phyloP scores from a whole-genome alignment of 768 basidiomycete genomes.

The Trametes elegans region DNA sequence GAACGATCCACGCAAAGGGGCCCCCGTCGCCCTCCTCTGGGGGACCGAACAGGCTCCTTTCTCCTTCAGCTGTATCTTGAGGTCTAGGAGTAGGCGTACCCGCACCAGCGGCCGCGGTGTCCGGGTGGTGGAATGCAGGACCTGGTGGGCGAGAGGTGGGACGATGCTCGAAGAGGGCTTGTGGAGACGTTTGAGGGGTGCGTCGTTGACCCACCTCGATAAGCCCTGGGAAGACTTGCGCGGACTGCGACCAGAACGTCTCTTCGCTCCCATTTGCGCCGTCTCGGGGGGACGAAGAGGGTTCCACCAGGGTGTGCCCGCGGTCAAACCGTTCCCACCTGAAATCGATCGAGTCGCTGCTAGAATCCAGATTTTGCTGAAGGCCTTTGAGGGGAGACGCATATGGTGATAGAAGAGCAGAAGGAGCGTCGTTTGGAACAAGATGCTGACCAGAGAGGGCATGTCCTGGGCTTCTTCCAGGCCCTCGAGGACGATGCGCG shows the following conservation, averaged over 20 bases:
- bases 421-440: not conserved
- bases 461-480: no score
- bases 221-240: not conserved
- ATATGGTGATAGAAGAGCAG: no score
- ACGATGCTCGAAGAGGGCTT: not conserved
- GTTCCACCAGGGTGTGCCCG: not conserved
- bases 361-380: not conserved
- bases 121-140: no score
- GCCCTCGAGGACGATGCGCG: not conserved
- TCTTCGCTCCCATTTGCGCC: conserved; percentile 1
- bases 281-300: not conserved
- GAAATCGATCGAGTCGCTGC: conserved; percentile 47
- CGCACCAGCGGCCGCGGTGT: no score
- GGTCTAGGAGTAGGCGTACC: not conserved
- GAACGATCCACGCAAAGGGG: conserved; percentile 8
- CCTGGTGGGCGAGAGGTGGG: no score
- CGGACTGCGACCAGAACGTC: conserved; percentile 3
- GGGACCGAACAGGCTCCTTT: no score
- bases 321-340: conserved; percentile 52
- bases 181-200: not conserved
- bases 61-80: not conserved
- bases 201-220: not conserved
- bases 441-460: not conserved
- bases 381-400: no score
- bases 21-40: not conserved